These are phyloP conservation scores for Fusarium redolens DNA, from an alignment of 2,329 filamentous ascomycete genomes.

Conservation along the genomic window DNA sequence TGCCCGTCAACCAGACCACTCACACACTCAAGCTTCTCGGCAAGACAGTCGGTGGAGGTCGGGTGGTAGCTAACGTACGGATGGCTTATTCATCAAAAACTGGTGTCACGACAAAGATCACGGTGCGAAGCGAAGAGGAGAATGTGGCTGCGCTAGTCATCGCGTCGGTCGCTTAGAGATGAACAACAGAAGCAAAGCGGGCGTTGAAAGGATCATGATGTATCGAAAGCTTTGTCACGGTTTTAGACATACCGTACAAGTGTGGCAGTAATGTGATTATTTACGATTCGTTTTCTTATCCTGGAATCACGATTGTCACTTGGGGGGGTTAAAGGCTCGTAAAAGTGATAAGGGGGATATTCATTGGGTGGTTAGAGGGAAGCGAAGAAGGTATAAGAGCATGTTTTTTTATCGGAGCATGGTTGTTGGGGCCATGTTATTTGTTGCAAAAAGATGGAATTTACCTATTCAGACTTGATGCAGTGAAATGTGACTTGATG, in stretches of 20 bases:
- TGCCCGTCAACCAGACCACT: constrained; percentile 87
- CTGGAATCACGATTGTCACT: constrained; percentile 24
- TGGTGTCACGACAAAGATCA: constrained; percentile 96
- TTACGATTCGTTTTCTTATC: constrained; percentile 33
- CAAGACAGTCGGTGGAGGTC: constrained; percentile 91
- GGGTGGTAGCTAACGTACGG: constrained; percentile 85
- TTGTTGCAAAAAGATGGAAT: constrained; percentile 35
- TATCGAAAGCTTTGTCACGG: constrained; percentile 47
- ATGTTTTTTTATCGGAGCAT: constrained; percentile 36
- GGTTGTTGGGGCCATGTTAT: constrained; percentile 29
- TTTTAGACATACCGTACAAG: constrained; percentile 43
- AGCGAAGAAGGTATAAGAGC: constrained; percentile 37
- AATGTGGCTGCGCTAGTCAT: constrained; percentile 87
- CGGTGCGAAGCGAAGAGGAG: constrained; percentile 91
- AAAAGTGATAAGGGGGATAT: constrained; percentile 12
- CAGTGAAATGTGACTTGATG: neutral
- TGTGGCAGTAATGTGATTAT: constrained; percentile 40
- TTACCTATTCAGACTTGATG: neutral
- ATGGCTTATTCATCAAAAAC: constrained; percentile 96
- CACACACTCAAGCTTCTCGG: constrained; percentile 96
- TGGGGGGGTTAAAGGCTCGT: neutral
- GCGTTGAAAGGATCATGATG: constrained; percentile 53
- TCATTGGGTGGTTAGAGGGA: constrained; percentile 30
- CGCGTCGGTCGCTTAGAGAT: constrained; percentile 80
- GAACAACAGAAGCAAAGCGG: constrained; percentile 45